Evolutionary conservation across 352 stramenopile species (phyloP), one percentile per base, ranked within the genome.

Genomic region (Pythium dissimile): DNA sequence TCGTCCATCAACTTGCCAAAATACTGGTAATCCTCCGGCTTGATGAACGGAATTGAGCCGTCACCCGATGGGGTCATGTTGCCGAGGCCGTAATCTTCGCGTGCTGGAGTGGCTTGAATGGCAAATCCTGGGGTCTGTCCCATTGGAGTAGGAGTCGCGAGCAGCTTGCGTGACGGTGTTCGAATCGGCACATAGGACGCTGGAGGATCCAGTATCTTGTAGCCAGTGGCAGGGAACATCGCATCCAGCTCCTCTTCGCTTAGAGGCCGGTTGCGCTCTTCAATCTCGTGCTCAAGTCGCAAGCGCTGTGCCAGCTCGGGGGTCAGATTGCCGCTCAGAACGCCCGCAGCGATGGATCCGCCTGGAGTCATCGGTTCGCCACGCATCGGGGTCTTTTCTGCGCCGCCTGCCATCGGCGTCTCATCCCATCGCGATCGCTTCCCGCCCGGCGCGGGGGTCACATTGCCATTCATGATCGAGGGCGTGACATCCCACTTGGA

Each of bases 1-100:
- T 94, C 84, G 28, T 98, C 93, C 89, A 98, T 97, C 1, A 99
- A 73, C 41, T 97, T 92, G 1, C 94, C 92, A 79, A 99, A 99
- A 67, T 98, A 99, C 65, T 99, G 96, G 66, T 98, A 98, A 71
- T 99, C 96, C 67, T 99, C 97, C 1, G 97, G 95, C 80, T 98
- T 99, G 62, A 99, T 99, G 75, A 97, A 97, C 0, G 97, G 97
- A 51, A 99, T 88, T 3, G 86, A 79, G 21, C 88, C 86, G 62
- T 92, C 83, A 1, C 80, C 75, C 3, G 78, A 85, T 8, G 84
- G 83, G 0, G 72, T 95, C 34, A 71, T 75, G n/a, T 79, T 54
- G 3, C 56, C 71, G 18, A 95, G 59, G 3, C 86, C 86, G 35
- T 96, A 94, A 34, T 91, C 80, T n/a, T 90, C 75, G 21, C 78